Evolutionary conservation across 495 filamentous ascomycete genomes (phyloP).

Genomic region (Letharia columbiana): DNA sequence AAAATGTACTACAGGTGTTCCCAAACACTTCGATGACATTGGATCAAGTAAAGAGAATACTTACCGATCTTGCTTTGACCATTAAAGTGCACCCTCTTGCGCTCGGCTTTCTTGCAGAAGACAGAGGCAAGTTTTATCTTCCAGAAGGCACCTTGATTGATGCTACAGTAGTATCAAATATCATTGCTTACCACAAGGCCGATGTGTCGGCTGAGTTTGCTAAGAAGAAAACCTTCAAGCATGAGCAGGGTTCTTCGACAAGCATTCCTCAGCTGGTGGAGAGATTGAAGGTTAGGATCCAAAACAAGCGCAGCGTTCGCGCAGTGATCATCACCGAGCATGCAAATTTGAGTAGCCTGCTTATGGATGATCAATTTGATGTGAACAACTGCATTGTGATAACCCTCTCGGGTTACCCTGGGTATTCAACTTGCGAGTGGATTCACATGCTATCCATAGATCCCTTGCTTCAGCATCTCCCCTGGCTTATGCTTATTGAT

Average conservation of each 20-base stretch:
- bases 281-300: too few relatives aligned
- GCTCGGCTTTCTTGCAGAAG: conserved; percentile 14
- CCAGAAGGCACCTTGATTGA: conserved; percentile 7
- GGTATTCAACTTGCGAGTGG: conserved; percentile 16
- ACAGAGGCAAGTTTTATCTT: conserved; percentile 7
- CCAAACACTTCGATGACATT: conserved; percentile 5
- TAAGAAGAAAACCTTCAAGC: background rate
- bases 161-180: conserved; percentile 3
- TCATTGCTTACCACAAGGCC: background rate
- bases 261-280: too few relatives aligned
- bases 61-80: conserved; percentile 14
- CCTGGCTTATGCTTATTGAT: conserved; percentile 14
- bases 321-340: conserved; percentile 16
- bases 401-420: conserved; percentile 7
- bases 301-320: too few relatives aligned
- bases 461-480: background rate
- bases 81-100: conserved; percentile 16
- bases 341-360: conserved; percentile 10
- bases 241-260: background rate
- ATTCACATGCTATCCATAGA: conserved; percentile 11
- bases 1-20: background rate
- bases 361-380: background rate
- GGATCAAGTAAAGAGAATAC: background rate
- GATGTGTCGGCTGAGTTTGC: background rate
- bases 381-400: conserved; percentile 9